Evolutionary conservation across 768 basidiomycete genomes (phyloP).

Genomic region (Leucogyrophana mollusca): DNA sequence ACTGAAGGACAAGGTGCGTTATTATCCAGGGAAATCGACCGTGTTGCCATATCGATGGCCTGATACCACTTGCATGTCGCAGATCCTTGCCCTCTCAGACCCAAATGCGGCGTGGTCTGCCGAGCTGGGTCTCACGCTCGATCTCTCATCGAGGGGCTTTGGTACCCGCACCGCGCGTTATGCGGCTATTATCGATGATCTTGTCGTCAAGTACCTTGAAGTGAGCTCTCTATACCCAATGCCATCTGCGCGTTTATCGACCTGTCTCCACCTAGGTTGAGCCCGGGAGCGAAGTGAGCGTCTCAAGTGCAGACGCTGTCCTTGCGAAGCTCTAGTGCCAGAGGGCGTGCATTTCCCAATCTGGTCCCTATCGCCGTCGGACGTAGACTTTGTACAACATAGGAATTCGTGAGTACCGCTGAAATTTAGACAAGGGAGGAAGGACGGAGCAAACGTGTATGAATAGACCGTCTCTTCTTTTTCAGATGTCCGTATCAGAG

Average conservation of each 20-base stretch:
- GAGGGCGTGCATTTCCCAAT: neutral
- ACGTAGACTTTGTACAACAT: too few relatives aligned
- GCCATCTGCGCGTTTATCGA: slow-evolving; percentile 20
- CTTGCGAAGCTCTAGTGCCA: slow-evolving; percentile 42
- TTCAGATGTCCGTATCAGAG: too few relatives aligned
- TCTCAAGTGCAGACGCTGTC: slow-evolving; percentile 58
- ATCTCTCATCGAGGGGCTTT: slow-evolving; percentile 48
- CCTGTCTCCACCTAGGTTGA: slow-evolving; percentile 40
- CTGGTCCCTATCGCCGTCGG: too few relatives aligned
- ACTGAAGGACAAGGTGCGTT: slow-evolving; percentile 64
- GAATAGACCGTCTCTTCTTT: too few relatives aligned
- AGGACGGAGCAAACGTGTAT: too few relatives aligned
- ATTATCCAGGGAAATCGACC: slow-evolving; percentile 24
- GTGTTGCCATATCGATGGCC: neutral
- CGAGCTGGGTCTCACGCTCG: slow-evolving; percentile 51
- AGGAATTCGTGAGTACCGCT: too few relatives aligned
- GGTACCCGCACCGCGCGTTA: slow-evolving; percentile 62
- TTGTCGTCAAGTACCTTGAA: slow-evolving; percentile 65
- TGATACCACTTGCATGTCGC: too few relatives aligned
- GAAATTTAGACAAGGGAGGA: too few relatives aligned
- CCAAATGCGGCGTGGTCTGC: slow-evolving; percentile 53
- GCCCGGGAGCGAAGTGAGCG: slow-evolving; percentile 47
- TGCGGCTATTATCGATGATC: slow-evolving; percentile 65
- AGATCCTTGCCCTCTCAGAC: slow-evolving; percentile 66
- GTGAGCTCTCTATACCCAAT: slow-evolving; percentile 34